These are phyloP conservation scores for Eutypa lata DNA, from an alignment of 2,329 filamentous ascomycete species.

Conservation along the genomic window DNA sequence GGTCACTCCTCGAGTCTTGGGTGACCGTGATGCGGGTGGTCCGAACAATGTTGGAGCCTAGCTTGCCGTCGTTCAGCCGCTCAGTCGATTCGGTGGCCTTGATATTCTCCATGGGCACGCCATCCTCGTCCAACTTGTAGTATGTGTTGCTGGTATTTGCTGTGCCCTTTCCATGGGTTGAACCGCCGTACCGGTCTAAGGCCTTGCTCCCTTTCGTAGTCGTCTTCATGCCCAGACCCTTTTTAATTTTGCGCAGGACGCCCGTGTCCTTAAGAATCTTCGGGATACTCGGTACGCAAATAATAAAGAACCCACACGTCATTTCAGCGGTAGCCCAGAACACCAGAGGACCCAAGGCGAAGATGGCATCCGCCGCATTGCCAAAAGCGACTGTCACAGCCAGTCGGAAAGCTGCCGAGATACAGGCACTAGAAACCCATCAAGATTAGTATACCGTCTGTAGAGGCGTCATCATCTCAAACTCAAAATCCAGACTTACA, in stretches of 20 bases:
- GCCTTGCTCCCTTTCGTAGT: conserved; percentile 11
- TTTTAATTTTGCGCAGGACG: conserved; percentile 15
- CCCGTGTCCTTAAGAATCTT: conserved; percentile 30
- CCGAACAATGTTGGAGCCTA: conserved; percentile 16
- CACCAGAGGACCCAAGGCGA: conserved; percentile 33
- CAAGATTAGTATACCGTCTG: conserved; percentile 1
- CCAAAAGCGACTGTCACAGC: conserved; percentile 28
- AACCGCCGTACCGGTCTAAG: conserved; percentile 3
- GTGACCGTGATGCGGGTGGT: conserved; percentile 13
- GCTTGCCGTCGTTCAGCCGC: conserved; percentile 10
- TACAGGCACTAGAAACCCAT: conserved; percentile 31
- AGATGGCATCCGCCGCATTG: conserved; percentile 30
- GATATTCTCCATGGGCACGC: conserved; percentile 14
- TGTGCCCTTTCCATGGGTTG: neutral
- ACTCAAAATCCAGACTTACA: conserved; percentile 12
- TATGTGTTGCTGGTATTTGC: conserved; percentile 12
- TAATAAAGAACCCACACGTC: conserved; percentile 42
- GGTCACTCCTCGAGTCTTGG: conserved; percentile 3
- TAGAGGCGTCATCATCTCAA: neutral
- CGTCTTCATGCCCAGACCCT: conserved; percentile 11
- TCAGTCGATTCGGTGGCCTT: conserved; percentile 20
- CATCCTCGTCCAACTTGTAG: conserved; percentile 18
- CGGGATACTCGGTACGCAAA: conserved; percentile 35
- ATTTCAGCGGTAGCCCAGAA: conserved; percentile 45
- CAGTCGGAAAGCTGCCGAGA: conserved; percentile 37